Conservation (phyloP, 331 rosid species). For the Telfairia occidentalis region DNA sequence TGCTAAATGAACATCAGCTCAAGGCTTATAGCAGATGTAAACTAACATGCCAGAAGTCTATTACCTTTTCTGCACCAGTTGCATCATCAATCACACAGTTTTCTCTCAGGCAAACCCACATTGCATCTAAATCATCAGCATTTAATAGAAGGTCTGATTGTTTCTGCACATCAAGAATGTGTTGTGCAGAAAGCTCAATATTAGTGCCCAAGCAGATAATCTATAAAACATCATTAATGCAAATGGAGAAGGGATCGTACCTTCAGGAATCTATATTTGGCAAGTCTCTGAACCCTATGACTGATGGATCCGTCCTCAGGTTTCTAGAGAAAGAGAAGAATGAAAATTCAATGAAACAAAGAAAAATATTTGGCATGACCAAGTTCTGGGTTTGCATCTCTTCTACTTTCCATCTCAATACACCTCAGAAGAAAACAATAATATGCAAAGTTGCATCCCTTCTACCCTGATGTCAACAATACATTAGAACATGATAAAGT, state of each 20-base stretch:
- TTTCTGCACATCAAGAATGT: conserved; percentile 47
- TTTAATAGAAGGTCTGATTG: conserved; percentile 95
- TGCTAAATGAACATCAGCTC: not conserved
- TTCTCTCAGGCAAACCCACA: conserved; percentile 97
- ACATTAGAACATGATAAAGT: not conserved
- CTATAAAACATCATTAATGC: conserved; percentile 2
- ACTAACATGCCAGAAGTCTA: conserved; percentile 3
- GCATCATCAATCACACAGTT: conserved; percentile 97
- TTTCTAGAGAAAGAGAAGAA: conserved; percentile 44
- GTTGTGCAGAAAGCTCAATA: conserved; percentile 2
- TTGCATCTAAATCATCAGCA: conserved; percentile 96
- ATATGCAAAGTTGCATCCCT: not conserved
- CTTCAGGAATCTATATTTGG: conserved; percentile 79
- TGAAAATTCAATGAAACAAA: conserved; percentile 4
- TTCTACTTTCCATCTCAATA: not conserved
- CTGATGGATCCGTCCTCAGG: conserved; percentile 99
- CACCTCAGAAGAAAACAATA: not conserved
- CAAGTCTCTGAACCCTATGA: conserved; percentile 87
- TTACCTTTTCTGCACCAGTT: conserved; percentile 95
- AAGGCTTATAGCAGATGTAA: not conserved
- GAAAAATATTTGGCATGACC: not conserved
- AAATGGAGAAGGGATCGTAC: conserved; percentile 23
- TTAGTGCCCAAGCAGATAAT: not conserved
- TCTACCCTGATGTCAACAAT: conserved; percentile 1
- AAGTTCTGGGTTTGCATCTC: not conserved